These are phyloP conservation scores for Xylariaceae sp. DNA, from an alignment of 2,329 filamentous ascomycete species.

Conservation along the genomic window DNA sequence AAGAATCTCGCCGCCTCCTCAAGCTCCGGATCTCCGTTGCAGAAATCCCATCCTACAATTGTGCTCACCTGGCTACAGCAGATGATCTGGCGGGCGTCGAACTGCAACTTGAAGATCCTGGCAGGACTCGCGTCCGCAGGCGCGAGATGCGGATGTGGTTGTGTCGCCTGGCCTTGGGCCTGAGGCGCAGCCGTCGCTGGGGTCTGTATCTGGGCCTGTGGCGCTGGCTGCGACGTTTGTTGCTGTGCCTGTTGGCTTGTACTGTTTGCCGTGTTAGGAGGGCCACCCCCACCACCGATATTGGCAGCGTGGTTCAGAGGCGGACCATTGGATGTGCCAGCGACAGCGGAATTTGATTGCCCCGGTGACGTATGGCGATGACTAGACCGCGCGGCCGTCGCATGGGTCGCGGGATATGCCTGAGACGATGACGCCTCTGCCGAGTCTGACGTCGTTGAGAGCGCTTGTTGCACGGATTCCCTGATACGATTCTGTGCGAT, in stretches of 20 bases:
- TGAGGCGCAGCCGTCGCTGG: constrained; percentile 28
- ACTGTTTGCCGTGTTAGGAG: constrained; percentile 15
- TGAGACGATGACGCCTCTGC: constrained; percentile 23
- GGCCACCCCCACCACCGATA: constrained; percentile 24
- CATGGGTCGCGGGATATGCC: constrained; percentile 4
- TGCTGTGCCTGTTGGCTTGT: constrained; percentile 13
- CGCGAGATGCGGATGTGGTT: constrained; percentile 50
- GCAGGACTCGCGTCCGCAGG: constrained; percentile 51
- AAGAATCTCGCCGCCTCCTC: constrained; percentile 80
- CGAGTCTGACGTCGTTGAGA: constrained; percentile 14
- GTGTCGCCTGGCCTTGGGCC: constrained; percentile 21
- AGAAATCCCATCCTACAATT: constrained; percentile 98
- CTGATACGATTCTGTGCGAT: constrained; percentile 44
- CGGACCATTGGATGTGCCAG: constrained; percentile 6
- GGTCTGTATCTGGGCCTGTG: constrained; percentile 35
- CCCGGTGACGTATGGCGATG: constrained; percentile 7
- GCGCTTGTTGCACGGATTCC: constrained; percentile 32
- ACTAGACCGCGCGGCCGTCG: background rate
- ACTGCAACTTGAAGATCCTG: constrained; percentile 94
- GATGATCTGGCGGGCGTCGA: constrained; percentile 89
- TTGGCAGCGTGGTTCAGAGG: constrained; percentile 2
- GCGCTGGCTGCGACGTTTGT: constrained; percentile 21
- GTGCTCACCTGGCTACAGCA: constrained; percentile 90
- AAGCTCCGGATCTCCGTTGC: constrained; percentile 79
- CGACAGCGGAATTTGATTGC: constrained; percentile 3